These are phyloP conservation scores for Apiotrichum montevideense DNA, from an alignment of 1,284 basidiomycete genomes.

Conservation along the genomic window DNA sequence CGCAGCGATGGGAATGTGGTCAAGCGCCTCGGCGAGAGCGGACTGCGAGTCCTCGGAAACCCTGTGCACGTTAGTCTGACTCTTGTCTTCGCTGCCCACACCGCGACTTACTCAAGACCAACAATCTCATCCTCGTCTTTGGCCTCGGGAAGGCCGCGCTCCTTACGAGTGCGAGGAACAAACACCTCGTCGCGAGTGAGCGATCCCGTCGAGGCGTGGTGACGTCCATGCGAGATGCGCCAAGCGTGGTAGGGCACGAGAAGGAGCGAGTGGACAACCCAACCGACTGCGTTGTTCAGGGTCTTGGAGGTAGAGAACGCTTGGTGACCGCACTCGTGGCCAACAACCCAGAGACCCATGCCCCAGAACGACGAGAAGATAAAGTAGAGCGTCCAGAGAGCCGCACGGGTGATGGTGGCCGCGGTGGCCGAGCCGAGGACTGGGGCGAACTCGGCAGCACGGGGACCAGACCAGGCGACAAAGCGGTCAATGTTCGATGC, in stretches of 20 bases:
- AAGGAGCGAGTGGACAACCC: constrained; percentile 85
- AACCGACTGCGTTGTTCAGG: constrained; percentile 90
- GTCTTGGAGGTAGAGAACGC: constrained; percentile 88
- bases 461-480: constrained; percentile 17
- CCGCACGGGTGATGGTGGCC: constrained; percentile 59
- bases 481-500: constrained; percentile 61
- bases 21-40: constrained; percentile 78
- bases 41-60: constrained; percentile 65
- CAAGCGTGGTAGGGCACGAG: constrained; percentile 97
- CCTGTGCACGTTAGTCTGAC: constrained; percentile 3
- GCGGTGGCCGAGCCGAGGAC: constrained; percentile 45
- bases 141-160: constrained; percentile 61
- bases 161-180: constrained; percentile 79
- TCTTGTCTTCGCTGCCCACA: too few relatives aligned
- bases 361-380: constrained; percentile 76
- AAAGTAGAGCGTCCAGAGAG: constrained; percentile 75
- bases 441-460: constrained; percentile 1
- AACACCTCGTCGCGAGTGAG: constrained; percentile 95
- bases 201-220: constrained; percentile 92
- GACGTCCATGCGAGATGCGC: constrained; percentile 93
- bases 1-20: constrained; percentile 81
- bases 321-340: constrained; percentile 82
- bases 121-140: constrained; percentile 58
- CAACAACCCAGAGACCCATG: constrained; percentile 92
- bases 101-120: constrained; percentile 48